A percentile compares a stretch with the other conserved stretches of the same genome.
These are phyloP conservation scores for Zhuliangozyma blackwelliae DNA, from an alignment of 1,139 yeast species.

Conservation along the genomic window DNA sequence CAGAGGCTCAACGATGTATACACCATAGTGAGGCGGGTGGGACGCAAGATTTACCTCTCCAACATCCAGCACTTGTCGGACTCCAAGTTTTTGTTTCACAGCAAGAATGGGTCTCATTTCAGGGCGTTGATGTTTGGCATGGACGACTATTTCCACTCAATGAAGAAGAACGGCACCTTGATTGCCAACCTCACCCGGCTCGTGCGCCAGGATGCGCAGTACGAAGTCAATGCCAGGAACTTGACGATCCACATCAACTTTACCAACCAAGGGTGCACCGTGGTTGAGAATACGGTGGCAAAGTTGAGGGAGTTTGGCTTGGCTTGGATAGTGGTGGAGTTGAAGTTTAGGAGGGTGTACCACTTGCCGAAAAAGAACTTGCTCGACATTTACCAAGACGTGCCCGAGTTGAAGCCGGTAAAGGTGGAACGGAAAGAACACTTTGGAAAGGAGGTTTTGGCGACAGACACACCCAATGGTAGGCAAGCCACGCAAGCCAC, in stretches of 20 bases:
- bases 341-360: conserved; percentile 33
- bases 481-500: conserved; percentile 1
- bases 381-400: conserved; percentile 14
- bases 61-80: conserved; percentile 38
- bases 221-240: conserved; percentile 32
- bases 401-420: conserved; percentile 11
- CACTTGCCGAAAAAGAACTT: conserved; percentile 26
- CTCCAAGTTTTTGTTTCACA: conserved; percentile 29
- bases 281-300: conserved; percentile 20
- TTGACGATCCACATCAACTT: conserved; percentile 39
- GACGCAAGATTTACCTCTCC: conserved; percentile 42
- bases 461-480: conserved; percentile 1
- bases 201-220: conserved; percentile 41
- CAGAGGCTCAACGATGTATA: conserved; percentile 46
- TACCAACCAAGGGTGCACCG: conserved; percentile 25
- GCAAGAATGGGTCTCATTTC: conserved; percentile 24
- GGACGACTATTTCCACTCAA: conserved; percentile 41
- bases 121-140: conserved; percentile 30
- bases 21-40: conserved; percentile 38
- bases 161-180: conserved; percentile 50
- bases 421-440: too few species aligned
- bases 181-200: conserved; percentile 48
- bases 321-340: conserved; percentile 34
- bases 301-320: conserved; percentile 32
- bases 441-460: too few species aligned